Evolutionary conservation across 2,329 filamentous ascomycete genomes (phyloP).

Genomic region (Aspergillus pseudoterreus): DNA sequence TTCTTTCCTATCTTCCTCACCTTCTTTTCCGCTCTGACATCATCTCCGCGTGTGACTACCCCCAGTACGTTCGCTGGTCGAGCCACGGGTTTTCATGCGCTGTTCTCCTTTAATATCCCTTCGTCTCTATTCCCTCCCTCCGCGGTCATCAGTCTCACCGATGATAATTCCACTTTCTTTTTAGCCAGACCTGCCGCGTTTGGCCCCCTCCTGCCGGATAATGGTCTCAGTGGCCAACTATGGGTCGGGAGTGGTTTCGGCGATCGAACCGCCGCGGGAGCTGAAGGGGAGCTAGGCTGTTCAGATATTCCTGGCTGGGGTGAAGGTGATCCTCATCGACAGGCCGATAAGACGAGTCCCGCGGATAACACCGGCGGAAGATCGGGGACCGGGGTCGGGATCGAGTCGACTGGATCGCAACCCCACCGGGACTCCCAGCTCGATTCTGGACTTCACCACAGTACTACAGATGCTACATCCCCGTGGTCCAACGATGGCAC

Average conservation of each 20-base stretch:
- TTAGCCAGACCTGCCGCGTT: conserved; percentile 90
- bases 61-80: conserved; percentile 35
- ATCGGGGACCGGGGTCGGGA: conserved; percentile 19
- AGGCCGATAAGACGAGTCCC: conserved; percentile 17
- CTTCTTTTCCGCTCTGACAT: conserved; percentile 43
- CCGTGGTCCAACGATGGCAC: conserved; percentile 66
- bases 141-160: conserved; percentile 90
- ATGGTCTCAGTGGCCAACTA: conserved; percentile 79
- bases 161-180: conserved; percentile 98
- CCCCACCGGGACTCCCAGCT: conserved; percentile 23
- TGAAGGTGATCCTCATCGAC: conserved; percentile 50
- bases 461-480: conserved; percentile 11
- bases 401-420: conserved; percentile 16
- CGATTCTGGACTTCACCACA: conserved; percentile 17
- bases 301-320: conserved; percentile 91
- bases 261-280: conserved; percentile 56
- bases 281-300: conserved; percentile 85
- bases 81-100: conserved; percentile 50
- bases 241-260: conserved; percentile 93
- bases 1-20: conserved; percentile 48
- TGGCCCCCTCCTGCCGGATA: conserved; percentile 70
- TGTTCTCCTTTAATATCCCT: conserved; percentile 70
- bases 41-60: conserved; percentile 35
- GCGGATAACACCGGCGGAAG: conserved; percentile 19
- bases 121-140: conserved; percentile 92